Conservation (phyloP, 495 filamentous ascomycete genomes). For the Penicillium ochrochloron region DNA sequence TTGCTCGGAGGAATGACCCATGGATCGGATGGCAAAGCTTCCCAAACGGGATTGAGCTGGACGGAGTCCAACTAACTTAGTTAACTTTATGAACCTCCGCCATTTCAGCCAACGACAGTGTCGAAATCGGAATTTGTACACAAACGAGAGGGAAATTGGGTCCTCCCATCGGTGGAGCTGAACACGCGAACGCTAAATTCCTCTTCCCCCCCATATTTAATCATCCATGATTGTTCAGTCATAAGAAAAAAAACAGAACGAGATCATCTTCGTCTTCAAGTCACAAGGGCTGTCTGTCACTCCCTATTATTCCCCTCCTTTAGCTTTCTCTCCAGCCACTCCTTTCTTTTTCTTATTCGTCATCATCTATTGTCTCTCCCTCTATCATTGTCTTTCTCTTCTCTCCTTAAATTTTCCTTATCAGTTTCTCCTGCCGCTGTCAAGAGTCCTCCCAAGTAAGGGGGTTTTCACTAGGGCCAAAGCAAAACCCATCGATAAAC, state of each 20-base stretch:
- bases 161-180: constrained; percentile 23
- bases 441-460: constrained; percentile 20
- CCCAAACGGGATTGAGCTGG: constrained; percentile 9
- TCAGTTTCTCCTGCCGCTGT: constrained; percentile 12
- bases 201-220: background rate
- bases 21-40: constrained; percentile 11
- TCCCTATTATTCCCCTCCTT: constrained; percentile 1
- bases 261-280: constrained; percentile 11
- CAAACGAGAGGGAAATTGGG: constrained; percentile 33
- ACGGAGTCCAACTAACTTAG: background rate
- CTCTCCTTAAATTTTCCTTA: constrained; percentile 18
- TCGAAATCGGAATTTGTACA: background rate
- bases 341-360: constrained; percentile 6
- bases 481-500: background rate
- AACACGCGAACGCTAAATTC: constrained; percentile 28
- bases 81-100: background rate
- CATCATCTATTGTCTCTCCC: constrained; percentile 4
- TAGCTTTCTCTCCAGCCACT: constrained; percentile 17
- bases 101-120: background rate
- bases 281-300: background rate
- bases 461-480: constrained; percentile 20
- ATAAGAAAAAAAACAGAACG: constrained; percentile 14
- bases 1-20: constrained; percentile 2
- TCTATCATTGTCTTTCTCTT: constrained; percentile 9
- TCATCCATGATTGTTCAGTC: constrained; percentile 5